A percentile compares a stretch with the other conserved stretches of the same genome.
phyloP scores from a whole-genome alignment of 371 early-diverging fungal genomes.

The Mucor circinelloides region DNA sequence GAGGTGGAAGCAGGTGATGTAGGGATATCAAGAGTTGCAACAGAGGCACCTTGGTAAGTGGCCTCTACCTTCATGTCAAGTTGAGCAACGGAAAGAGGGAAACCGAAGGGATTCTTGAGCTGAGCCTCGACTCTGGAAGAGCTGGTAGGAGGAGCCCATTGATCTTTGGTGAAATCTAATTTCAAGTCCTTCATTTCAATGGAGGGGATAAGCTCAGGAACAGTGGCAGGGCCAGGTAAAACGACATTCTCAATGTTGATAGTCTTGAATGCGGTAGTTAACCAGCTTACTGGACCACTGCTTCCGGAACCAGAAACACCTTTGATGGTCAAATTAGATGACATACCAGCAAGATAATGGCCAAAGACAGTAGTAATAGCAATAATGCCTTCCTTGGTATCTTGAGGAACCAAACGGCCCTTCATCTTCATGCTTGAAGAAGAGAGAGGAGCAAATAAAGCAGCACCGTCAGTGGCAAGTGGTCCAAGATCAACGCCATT shows the following conservation, averaged over 20 bases:
- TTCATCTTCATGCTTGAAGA: conserved; percentile 42
- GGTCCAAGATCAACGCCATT: conserved; percentile 36
- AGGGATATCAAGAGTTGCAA: conserved; percentile 55
- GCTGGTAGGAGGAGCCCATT: conserved; percentile 50
- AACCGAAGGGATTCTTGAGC: conserved; percentile 59
- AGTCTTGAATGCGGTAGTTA: conserved; percentile 54
- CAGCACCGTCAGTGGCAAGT: conserved; percentile 38
- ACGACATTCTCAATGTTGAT: conserved; percentile 51
- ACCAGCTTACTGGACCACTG: conserved; percentile 57
- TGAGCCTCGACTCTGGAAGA: conserved; percentile 53
- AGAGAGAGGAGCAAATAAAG: conserved; percentile 39
- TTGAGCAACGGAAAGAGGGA: conserved; percentile 55
- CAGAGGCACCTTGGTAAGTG: conserved; percentile 27
- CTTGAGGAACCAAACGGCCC: conserved; percentile 58
- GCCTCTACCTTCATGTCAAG: conserved; percentile 51
- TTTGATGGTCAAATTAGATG: conserved; percentile 42
- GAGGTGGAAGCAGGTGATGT: conserved; percentile 49
- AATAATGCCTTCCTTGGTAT: conserved; percentile 44
- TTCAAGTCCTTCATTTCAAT: conserved; percentile 51
- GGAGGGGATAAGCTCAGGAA: conserved; percentile 42
- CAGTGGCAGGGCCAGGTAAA: conserved; percentile 42
- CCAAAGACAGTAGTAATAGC: conserved; percentile 57
- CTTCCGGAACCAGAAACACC: conserved; percentile 57
- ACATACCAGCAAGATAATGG: conserved; percentile 47
- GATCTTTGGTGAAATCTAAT: conserved; percentile 55